Percentiles rank a stretch among this genome's conserved stretches.
Evolutionary conservation across 2,329 filamentous ascomycete genomes (phyloP).

Genomic region (Diaporthe longicolla): DNA sequence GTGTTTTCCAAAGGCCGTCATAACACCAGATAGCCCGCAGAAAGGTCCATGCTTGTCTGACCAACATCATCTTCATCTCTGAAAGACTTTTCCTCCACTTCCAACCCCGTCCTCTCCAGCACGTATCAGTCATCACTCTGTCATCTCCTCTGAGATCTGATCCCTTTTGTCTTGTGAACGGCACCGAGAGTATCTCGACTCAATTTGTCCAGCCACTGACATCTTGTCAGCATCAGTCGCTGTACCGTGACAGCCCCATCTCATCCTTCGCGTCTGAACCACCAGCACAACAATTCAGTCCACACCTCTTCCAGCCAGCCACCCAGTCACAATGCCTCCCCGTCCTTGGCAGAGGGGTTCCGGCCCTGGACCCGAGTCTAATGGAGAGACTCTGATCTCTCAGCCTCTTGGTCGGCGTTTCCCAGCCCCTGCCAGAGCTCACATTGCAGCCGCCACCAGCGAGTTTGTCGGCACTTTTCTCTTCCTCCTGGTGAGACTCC

Average conservation of each 20-base stretch:
- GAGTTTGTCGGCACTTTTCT: constrained; percentile 69
- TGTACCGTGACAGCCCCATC: not conserved
- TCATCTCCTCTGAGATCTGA: not conserved
- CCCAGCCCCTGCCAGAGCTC: constrained; percentile 47
- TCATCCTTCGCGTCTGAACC: not conserved
- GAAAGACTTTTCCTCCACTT: not conserved
- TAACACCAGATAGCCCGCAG: not conserved
- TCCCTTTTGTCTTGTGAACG: not conserved
- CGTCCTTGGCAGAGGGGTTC: constrained; percentile 36
- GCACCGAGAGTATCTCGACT: not conserved
- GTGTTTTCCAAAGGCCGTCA: constrained; percentile 1
- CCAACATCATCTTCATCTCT: not conserved
- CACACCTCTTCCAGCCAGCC: not conserved
- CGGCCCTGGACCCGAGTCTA: constrained; percentile 30
- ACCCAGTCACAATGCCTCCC: constrained; percentile 38
- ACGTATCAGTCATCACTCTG: not conserved
- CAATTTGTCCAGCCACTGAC: not conserved
- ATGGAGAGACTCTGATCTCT: constrained; percentile 34
- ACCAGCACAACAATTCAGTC: not conserved
- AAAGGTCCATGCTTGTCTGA: constrained; percentile 3
- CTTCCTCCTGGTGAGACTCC: constrained; percentile 59
- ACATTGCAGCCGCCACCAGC: constrained; percentile 59
- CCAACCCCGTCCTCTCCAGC: not conserved
- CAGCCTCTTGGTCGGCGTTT: constrained; percentile 27
- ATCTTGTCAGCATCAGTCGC: not conserved